Evolutionary conservation across 192 early-diverging fungal species (phyloP).

Genomic region (Backusella morwellensis): DNA sequence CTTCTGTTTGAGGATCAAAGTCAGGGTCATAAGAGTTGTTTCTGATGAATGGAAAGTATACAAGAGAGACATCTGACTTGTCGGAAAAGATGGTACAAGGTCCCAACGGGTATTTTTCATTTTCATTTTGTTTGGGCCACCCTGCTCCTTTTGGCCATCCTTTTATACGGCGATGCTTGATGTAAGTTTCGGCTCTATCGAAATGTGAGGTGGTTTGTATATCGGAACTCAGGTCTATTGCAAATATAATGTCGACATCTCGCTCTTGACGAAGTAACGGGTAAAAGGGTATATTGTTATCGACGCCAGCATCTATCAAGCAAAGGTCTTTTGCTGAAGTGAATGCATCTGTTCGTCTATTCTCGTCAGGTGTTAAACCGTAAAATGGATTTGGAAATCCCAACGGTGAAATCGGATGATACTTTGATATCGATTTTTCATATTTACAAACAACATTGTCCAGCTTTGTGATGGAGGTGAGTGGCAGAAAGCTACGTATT

Average conservation of each 20-base stretch:
- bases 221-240: conserved; percentile 71
- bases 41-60: conserved; percentile 66
- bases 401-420: conserved; percentile 65
- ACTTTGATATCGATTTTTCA: conserved; percentile 48
- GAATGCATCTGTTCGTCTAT: conserved; percentile 23
- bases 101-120: conserved; percentile 5
- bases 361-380: conserved; percentile 25
- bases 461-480: conserved; percentile 29
- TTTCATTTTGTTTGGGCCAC: conserved; percentile 22
- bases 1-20: conserved; percentile 64
- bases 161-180: conserved; percentile 48
- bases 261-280: conserved; percentile 65
- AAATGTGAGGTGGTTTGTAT: conserved; percentile 70
- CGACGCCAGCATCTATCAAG: conserved; percentile 75
- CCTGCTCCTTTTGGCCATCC: conserved; percentile 48
- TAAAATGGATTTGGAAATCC: conserved; percentile 68
- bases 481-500: conserved; percentile 40
- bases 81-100: conserved; percentile 14
- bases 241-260: conserved; percentile 69
- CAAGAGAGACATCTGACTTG: conserved; percentile 30
- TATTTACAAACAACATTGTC: conserved; percentile 45
- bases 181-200: conserved; percentile 62
- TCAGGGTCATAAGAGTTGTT: conserved; percentile 47
- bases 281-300: conserved; percentile 81
- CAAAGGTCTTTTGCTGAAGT: conserved; percentile 41